phyloP scores from a whole-genome alignment of 352 stramenopile genomes.

The Phytopythium mirpurense region DNA sequence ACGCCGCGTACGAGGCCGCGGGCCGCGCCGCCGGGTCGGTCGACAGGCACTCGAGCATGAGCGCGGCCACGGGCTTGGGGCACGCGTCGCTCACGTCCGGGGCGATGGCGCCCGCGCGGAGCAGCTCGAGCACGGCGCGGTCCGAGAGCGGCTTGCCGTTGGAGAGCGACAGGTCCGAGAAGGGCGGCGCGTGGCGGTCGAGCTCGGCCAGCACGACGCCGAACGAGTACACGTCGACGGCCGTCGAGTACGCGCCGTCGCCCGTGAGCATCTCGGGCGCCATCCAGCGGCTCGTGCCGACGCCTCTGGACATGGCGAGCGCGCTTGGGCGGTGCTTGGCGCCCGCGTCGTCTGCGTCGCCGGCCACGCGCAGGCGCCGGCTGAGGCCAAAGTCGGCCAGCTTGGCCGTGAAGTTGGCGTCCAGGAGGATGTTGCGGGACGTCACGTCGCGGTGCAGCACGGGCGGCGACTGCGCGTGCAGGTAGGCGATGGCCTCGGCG shows the following conservation, averaged over 20 bases:
- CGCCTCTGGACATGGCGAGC: conserved; percentile 20
- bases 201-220: conserved; percentile 66
- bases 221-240: conserved; percentile 71
- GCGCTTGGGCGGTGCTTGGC: conserved; percentile 10
- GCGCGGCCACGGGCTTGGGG: conserved; percentile 28
- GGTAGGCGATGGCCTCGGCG: conserved; percentile 54
- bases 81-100: conserved; percentile 45
- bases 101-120: conserved; percentile 43
- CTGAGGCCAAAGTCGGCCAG: conserved; percentile 67
- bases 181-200: conserved; percentile 64
- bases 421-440: conserved; percentile 60
- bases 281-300: conserved; percentile 45
- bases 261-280: conserved; percentile 59
- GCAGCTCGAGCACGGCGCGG: conserved; percentile 40
- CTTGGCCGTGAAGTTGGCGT: conserved; percentile 51
- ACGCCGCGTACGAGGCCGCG: conserved; percentile 26
- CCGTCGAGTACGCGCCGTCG: conserved; percentile 29
- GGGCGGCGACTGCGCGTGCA: conserved; percentile 47
- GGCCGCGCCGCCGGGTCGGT: conserved; percentile 41
- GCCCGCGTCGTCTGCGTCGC: conserved; percentile 19
- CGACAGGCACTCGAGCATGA: conserved; percentile 53
- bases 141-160: conserved; percentile 48
- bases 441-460: conserved; percentile 73
- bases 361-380: conserved; percentile 26
- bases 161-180: conserved; percentile 51